phyloP scores from a whole-genome alignment of 2,329 filamentous ascomycete species.

The Aureobasidium lini region DNA sequence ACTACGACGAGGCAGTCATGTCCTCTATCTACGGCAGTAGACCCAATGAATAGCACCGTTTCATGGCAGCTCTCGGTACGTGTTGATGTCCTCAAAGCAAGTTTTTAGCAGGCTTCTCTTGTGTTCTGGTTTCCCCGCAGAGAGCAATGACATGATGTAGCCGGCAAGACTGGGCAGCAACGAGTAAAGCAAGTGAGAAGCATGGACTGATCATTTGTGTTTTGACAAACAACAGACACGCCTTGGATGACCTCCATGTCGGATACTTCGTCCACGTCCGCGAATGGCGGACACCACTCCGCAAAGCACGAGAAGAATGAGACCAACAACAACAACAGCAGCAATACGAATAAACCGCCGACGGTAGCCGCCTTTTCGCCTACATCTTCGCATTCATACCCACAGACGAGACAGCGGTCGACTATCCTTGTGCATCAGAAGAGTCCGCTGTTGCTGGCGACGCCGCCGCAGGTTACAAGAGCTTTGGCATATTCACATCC shows the following conservation, averaged over 20 bases:
- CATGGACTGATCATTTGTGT: conserved; percentile 15
- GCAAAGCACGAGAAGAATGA: conserved; percentile 26
- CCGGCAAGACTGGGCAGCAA: conserved; percentile 5
- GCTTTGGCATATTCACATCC: conserved; percentile 94
- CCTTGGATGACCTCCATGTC: conserved; percentile 50
- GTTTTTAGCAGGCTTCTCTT: not conserved
- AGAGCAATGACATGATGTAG: conserved; percentile 2
- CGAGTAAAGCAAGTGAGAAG: not conserved
- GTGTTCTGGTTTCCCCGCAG: not conserved
- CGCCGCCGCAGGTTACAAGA: conserved; percentile 87
- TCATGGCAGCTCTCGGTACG: conserved; percentile 10
- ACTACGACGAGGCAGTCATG: not conserved
- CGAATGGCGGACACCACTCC: conserved; percentile 28
- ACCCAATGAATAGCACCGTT: not conserved
- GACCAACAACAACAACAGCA: conserved; percentile 21
- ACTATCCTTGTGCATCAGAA: conserved; percentile 96
- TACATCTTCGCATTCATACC: conserved; percentile 54
- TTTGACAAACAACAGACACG: conserved; percentile 26
- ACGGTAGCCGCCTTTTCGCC: conserved; percentile 90
- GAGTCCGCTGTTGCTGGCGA: conserved; percentile 84
- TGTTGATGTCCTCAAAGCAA: not conserved
- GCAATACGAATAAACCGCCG: conserved; percentile 33
- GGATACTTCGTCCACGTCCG: conserved; percentile 32
- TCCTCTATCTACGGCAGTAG: not conserved
- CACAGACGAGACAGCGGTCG: conserved; percentile 63